Evolutionary conservation across 345 rosid genomes (phyloP), one percentile per base, ranked within the genome.

Genomic region (Bretschneidera sinensis): DNA sequence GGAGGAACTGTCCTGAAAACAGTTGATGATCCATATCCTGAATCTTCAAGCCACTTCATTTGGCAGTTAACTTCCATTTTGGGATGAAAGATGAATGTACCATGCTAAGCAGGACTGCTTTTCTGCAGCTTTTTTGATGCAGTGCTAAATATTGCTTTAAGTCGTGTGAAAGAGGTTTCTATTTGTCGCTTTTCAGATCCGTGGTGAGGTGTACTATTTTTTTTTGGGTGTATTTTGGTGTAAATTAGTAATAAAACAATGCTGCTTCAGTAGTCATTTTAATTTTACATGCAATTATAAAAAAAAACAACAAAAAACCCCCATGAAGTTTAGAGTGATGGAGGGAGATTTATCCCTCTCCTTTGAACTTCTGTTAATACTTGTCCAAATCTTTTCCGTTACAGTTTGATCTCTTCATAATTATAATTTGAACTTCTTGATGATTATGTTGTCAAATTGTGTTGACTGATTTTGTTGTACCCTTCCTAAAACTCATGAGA

Each of bases 1-100:
- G 25, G 78, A 74, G 63, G 78, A 74, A 55, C 78, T 70, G 48
- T 74, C 65, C 24, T 66, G 61, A 69, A 22, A 62, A 49, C 31
- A 54, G 24, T 19, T 47, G 21, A 17, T 25, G 52, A 57, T 66
- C 57, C 57, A 66, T 53, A 22, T 31, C 33, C 10, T 14, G 45
- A 39, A 39, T 39, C 9, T 39, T 11, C 9, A 39, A 39, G 16
- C 45, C 16, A 39, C 45, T 11, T 39, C 11, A 39, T 39, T 39
- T 39, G 45, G 16, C 1, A 39, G 16, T 39, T 39, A 39, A 39
- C 45, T 39, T 39, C 45, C 45, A 39, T 39, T 39, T 39, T 4
- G 45, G 2, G 15, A 39, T 39, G 45, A 11, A 39, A 39, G 45
- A 39, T n/a, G n/a, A n/a, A n/a, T 39, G 45, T 11, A 11, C 16